Percentiles rank a stretch among this genome's conserved stretches.
Conservation (phyloP, 2,329 filamentous ascomycete species). For the Microdochium bolleyi region DNA sequence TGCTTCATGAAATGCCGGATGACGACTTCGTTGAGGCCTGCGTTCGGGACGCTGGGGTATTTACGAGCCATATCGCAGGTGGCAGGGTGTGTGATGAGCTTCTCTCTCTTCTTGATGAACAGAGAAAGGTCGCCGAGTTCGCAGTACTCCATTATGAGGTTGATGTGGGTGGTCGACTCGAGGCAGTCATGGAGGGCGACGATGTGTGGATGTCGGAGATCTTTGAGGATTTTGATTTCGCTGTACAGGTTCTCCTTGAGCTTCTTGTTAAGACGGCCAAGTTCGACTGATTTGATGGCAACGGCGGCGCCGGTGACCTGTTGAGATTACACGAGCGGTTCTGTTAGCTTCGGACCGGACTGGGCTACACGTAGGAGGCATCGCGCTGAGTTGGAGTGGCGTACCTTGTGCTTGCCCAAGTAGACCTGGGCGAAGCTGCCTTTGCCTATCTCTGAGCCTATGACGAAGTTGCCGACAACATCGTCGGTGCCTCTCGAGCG, state of each 20-base stretch:
- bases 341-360: background rate
- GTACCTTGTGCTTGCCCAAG: slow-evolving; percentile 75
- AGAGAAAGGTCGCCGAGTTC: slow-evolving; percentile 88
- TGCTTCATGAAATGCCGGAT: slow-evolving; percentile 95
- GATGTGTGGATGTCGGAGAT: slow-evolving; percentile 90
- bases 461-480: slow-evolving; percentile 66
- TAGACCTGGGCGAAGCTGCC: slow-evolving; percentile 98
- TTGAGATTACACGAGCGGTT: background rate
- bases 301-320: slow-evolving; percentile 76
- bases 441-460: slow-evolving; percentile 87
- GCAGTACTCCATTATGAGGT: slow-evolving; percentile 98
- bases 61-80: slow-evolving; percentile 88
- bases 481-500: slow-evolving; percentile 28
- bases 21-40: slow-evolving; percentile 93
- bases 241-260: slow-evolving; percentile 91
- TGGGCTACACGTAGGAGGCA: background rate
- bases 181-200: slow-evolving; percentile 93
- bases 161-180: slow-evolving; percentile 80
- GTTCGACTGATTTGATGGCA: slow-evolving; percentile 93
- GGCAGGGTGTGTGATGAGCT: slow-evolving; percentile 68
- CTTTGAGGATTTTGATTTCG: slow-evolving; percentile 93
- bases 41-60: slow-evolving; percentile 75
- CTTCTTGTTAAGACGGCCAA: slow-evolving; percentile 87
- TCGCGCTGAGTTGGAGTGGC: slow-evolving; percentile 16
- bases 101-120: slow-evolving; percentile 92